These are phyloP conservation scores for Gaertneriomyces semiglobifer DNA, from an alignment of 192 early-diverging fungal species.

Conservation along the genomic window DNA sequence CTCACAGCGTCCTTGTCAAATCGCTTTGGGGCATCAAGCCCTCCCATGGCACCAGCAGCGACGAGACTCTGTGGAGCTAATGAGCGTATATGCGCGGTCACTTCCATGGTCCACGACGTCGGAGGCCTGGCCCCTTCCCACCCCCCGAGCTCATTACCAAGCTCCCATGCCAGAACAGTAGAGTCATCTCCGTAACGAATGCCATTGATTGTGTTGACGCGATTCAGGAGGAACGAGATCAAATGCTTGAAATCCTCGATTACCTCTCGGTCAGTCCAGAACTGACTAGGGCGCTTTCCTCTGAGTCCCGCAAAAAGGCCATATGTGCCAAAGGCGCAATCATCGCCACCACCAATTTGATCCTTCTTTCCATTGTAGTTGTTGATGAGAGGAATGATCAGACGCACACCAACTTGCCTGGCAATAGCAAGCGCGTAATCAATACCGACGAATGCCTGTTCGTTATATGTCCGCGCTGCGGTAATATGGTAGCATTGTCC, in stretches of 20 bases:
- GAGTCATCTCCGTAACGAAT: conserved; percentile 39
- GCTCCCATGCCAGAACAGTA: conserved; percentile 42
- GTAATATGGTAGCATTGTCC: conserved; percentile 24
- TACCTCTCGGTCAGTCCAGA: conserved; percentile 33
- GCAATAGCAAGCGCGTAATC: conserved; percentile 32
- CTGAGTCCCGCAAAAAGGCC: neutral
- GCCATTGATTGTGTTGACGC: conserved; percentile 46
- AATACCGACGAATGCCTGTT: conserved; percentile 30
- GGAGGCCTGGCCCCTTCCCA: conserved; percentile 25
- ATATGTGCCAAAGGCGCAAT: conserved; percentile 22
- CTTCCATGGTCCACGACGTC: conserved; percentile 36
- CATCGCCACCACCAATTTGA: neutral
- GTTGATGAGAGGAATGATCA: conserved; percentile 40
- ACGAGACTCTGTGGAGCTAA: conserved; percentile 32
- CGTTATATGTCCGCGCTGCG: conserved; percentile 12
- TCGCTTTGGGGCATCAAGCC: conserved; percentile 16
- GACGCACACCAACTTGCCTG: conserved; percentile 24
- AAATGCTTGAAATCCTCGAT: conserved; percentile 30
- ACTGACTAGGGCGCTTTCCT: conserved; percentile 16
- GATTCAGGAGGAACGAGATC: conserved; percentile 30
- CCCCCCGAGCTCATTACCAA: conserved; percentile 48
- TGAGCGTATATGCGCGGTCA: conserved; percentile 25
- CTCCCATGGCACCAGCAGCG: conserved; percentile 35
- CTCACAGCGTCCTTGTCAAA: neutral
- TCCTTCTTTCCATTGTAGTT: conserved; percentile 10